A percentile compares a stretch with the other conserved stretches of the same genome.
phyloP scores from a whole-genome alignment of 148 eudicot species.

The Pouteria glomerata region DNA sequence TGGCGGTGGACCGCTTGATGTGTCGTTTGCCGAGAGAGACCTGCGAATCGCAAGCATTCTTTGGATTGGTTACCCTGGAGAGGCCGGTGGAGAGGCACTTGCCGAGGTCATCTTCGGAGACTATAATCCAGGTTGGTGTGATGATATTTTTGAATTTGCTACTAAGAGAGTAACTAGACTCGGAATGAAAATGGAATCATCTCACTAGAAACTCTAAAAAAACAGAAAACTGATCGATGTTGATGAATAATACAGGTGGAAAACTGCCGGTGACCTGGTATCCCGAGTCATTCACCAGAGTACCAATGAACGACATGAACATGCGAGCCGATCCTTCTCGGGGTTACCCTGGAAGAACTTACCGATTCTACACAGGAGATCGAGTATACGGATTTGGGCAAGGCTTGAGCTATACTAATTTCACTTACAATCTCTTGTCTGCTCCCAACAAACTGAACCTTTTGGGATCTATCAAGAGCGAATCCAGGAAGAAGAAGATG shows the following conservation, averaged over 20 bases:
- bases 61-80: conserved; percentile 98
- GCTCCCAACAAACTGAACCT: conserved; percentile 44
- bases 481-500: conserved; percentile 24
- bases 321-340: conserved; percentile 82
- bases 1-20: conserved; percentile 94
- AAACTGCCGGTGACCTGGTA: conserved; percentile 93
- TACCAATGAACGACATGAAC: conserved; percentile 89
- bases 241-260: conserved; percentile 55
- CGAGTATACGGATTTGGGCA: conserved; percentile 67
- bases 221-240: background rate
- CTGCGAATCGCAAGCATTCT: conserved; percentile 67
- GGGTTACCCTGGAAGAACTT: conserved; percentile 86
- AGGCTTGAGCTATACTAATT: conserved; percentile 74
- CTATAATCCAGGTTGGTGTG: conserved; percentile 74
- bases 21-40: conserved; percentile 66
- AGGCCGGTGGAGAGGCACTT: conserved; percentile 80
- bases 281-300: conserved; percentile 74
- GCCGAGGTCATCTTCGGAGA: conserved; percentile 78
- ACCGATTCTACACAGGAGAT: conserved; percentile 79
- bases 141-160: background rate
- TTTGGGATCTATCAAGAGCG: conserved; percentile 17
- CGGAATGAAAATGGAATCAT: background rate
- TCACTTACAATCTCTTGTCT: conserved; percentile 57
- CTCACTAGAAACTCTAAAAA: no score
- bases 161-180: background rate